phyloP scores from a whole-genome alignment of 176 grass and related monocot genomes.

The Oryza rufipogon region DNA sequence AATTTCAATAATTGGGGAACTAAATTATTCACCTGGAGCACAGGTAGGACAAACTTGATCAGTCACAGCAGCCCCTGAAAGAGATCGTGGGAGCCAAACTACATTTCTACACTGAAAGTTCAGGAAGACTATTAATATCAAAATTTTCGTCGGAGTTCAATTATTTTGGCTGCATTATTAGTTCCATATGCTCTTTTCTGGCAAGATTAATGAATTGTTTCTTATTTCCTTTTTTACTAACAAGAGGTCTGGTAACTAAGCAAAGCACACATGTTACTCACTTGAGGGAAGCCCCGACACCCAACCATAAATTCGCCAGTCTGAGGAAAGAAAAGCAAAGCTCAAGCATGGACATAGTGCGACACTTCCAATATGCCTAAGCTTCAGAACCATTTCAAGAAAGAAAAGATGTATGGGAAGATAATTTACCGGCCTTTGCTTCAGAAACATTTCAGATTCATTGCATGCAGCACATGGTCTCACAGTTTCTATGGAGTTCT shows the following conservation, averaged over 20 bases:
- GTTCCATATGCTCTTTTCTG: not conserved
- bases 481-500: constrained; percentile 61
- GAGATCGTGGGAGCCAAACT: constrained; percentile 87
- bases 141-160: constrained; percentile 6
- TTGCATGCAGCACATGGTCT: constrained; percentile 72
- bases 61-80: constrained; percentile 81
- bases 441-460: constrained; percentile 86
- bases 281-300: constrained; percentile 67
- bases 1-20: constrained; percentile 31
- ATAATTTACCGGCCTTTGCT: constrained; percentile 57
- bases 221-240: not conserved
- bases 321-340: constrained; percentile 46
- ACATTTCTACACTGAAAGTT: constrained; percentile 89
- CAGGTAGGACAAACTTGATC: constrained; percentile 79
- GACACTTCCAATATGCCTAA: not conserved
- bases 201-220: not conserved
- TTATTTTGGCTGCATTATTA: not conserved
- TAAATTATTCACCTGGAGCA: constrained; percentile 62
- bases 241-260: not conserved
- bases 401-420: constrained; percentile 21
- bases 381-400: not conserved
- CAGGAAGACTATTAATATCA: constrained; percentile 21
- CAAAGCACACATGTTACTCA: constrained; percentile 48
- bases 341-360: constrained; percentile 11
- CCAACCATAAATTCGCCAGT: constrained; percentile 85